Evolutionary conservation across 352 stramenopile genomes (phyloP), one percentile per base, ranked within the genome.

Genomic region (Globisporangium canariense): DNA sequence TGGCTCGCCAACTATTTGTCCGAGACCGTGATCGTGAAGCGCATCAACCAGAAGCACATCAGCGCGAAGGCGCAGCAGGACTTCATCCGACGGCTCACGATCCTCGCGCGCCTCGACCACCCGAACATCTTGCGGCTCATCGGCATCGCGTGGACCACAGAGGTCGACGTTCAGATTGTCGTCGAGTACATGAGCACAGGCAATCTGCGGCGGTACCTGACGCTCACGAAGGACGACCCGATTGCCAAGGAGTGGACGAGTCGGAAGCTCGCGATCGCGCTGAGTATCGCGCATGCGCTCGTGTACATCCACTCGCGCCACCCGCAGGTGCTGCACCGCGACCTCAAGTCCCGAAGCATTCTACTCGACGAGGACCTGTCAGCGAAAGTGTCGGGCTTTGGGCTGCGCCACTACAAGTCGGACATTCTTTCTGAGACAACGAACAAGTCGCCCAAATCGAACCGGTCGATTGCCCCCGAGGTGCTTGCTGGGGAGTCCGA

Each of bases 71-170:
- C 46, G 67, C 66, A 40, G 25, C 58, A 8, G 55, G 60, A 9
- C 64, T 94, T 96, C 61, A 59, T 91, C 13, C 72, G 76, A 13
- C 85, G 94, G 34, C 88, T 96, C 53, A 77, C 77, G 40, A 79
- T 91, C 53, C 68, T 93, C 22, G 78, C 69, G 2, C 70, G 71
- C 0, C 55, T 95, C 16, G 71, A 76, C 11, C 87, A 96, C 46
- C 79, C 83, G 7, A 91, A 91, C 58, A 92, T 96, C 22, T 67
- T 96, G 16, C 69, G 80, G 20, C 89, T 96, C 46, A 67, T 93
- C n/a, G 89, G 89, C 7, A 81, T 91, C 3, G 81, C 82, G 22
- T 94, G 84, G 83, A 77, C 74, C 0, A 74, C 51, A 43, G 56
- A 83, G 41, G 51, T 68, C 16, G 74, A 94, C 52, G 46, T 92